Evolutionary conservation across 2,329 filamentous ascomycete species (phyloP), one percentile per base, ranked within the genome.

Genomic region (Xylariaceae sp.): DNA sequence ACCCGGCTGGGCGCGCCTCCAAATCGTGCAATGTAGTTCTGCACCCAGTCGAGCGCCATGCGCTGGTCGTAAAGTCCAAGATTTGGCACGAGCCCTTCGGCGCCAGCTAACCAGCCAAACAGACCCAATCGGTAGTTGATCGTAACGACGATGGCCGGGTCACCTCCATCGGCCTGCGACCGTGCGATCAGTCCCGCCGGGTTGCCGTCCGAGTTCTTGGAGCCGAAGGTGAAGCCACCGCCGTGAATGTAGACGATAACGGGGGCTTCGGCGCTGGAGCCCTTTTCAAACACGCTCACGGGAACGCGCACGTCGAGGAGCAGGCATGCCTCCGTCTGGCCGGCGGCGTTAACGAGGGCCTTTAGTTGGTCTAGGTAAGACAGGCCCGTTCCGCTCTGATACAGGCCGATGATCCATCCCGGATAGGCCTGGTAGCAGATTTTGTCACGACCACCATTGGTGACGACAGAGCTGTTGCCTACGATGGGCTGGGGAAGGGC

Each of bases 51-150:
- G 3, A 77, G 52, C 0, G 67, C 70, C 13, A 66, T 65, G 33
- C 66, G 61, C 50, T 74, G 70, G 46, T 76, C 73, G 11, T 72
- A 56, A 0, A 76, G 52, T 1, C 73, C 74, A 2, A 67, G 68
- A 47, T 78, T 78, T 3, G 74, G 45, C 18, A 62, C 49, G 0
- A 54, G 41, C 13, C 37, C 43, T 31, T 48, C 46, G 11, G 38
- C 32, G 15, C 49, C 54, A 3, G 42, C 44, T 9, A 57, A 22
- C 51, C 50, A 56, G n/a, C 54, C 54, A 36, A 50, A 56, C 46
- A 57, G 34, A 11, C 54, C 53, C 4, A 57, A 35, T 1, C 53
- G 53, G 39, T 57, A 57, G 18, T 57, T 57, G 19, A 57, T 51
- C 3, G 50, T 37, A 13, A 57, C 50, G n/a, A 56, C 33, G 15